A percentile compares a stretch with the other conserved stretches of the same genome.
phyloP scores from a whole-genome alignment of 805 yeast species.

The Yamadazyma kitorensis region DNA sequence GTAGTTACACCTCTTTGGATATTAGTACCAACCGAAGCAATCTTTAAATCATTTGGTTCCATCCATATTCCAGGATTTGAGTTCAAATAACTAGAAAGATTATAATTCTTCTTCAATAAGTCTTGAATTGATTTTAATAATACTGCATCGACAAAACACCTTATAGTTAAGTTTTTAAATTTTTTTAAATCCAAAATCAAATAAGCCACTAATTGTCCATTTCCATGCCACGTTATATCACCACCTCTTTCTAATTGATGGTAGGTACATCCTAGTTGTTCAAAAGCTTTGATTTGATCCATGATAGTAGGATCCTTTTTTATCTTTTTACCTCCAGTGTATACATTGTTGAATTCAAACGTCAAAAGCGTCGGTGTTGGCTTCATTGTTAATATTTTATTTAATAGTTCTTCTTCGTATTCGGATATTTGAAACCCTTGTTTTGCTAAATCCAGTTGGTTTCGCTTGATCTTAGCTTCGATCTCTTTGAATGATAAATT shows the following conservation, averaged over 20 bases:
- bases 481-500: constrained; percentile 56
- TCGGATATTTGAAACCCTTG: constrained; percentile 44
- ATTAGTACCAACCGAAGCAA: constrained; percentile 88
- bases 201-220: constrained; percentile 89
- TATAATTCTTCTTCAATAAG: constrained; percentile 37
- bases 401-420: constrained; percentile 45
- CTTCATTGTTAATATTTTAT: constrained; percentile 36
- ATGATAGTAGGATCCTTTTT: constrained; percentile 44
- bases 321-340: constrained; percentile 90
- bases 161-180: constrained; percentile 54
- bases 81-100: constrained; percentile 49
- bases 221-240: constrained; percentile 94
- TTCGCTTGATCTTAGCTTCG: constrained; percentile 45
- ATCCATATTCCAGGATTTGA: constrained; percentile 91
- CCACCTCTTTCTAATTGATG: constrained; percentile 91
- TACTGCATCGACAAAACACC: constrained; percentile 61
- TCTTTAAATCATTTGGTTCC: constrained; percentile 48
- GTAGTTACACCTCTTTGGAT: constrained; percentile 81
- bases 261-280: constrained; percentile 51
- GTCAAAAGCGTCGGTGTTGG: constrained; percentile 72
- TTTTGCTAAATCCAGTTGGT: constrained; percentile 33
- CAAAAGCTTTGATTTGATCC: constrained; percentile 24
- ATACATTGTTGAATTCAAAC: constrained; percentile 81
- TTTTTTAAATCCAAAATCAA: constrained; percentile 63
- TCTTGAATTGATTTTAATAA: constrained; percentile 57